Evolutionary conservation across 2,329 filamentous ascomycete genomes (phyloP).

Genomic region (Beauveria rudraprayagi): DNA sequence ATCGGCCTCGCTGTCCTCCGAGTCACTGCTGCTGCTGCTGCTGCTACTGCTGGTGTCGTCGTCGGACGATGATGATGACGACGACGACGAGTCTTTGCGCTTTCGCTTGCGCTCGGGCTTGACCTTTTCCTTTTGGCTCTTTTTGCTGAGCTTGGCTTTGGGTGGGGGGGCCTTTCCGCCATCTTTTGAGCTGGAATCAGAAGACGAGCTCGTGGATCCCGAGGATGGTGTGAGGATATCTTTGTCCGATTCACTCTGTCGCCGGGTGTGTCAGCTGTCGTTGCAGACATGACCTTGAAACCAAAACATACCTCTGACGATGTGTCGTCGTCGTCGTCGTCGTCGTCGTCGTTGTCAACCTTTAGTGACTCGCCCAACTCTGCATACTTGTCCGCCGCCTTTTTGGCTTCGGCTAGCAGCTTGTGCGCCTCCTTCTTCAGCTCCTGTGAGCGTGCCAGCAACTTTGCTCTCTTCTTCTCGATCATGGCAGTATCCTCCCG

Average conservation of each 20-base stretch:
- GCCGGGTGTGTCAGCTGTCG: not conserved
- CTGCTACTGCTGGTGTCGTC: not conserved
- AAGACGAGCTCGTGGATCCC: not conserved
- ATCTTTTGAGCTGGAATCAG: slow-evolving; percentile 17
- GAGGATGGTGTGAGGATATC: not conserved
- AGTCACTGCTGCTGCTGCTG: not conserved
- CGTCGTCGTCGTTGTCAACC: not conserved
- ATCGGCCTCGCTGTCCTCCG: slow-evolving; percentile 12
- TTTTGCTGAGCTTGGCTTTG: slow-evolving; percentile 10
- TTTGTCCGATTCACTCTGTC: not conserved
- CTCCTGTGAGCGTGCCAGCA: slow-evolving; percentile 32
- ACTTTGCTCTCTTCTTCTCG: slow-evolving; percentile 30
- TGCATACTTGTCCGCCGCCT: slow-evolving; percentile 22
- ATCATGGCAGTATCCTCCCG: not conserved
- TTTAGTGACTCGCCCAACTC: slow-evolving; percentile 15
- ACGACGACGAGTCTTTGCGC: not conserved
- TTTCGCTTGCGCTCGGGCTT: slow-evolving; percentile 12
- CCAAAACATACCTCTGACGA: slow-evolving; percentile 15
- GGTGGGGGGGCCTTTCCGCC: slow-evolving; percentile 13
- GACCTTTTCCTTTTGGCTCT: slow-evolving; percentile 14
- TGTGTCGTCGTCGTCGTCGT: not conserved
- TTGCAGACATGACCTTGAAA: not conserved
- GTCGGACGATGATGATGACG: not conserved
- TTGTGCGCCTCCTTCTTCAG: slow-evolving; percentile 32
- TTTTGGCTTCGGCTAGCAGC: slow-evolving; percentile 33